Evolutionary conservation across 768 basidiomycete genomes (phyloP).

Genomic region (Boletus coccyginus): DNA sequence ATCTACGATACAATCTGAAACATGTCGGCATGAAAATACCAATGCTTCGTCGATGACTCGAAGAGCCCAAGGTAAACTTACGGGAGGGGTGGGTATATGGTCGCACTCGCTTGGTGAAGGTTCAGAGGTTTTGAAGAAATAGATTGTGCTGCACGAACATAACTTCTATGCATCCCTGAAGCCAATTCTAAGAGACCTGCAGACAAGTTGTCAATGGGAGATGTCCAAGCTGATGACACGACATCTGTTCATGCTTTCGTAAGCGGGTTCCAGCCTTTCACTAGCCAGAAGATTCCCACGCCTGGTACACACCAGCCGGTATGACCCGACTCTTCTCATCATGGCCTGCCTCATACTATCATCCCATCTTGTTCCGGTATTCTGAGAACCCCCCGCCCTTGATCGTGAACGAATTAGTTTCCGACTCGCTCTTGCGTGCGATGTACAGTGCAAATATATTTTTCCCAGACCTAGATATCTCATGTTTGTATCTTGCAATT

Average conservation of each 20-base stretch:
- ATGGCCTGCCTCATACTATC: too few relatives aligned
- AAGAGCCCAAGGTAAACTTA: conserved; percentile 34
- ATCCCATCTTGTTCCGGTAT: not conserved
- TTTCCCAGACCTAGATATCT: not conserved
- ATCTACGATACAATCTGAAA: conserved; percentile 71
- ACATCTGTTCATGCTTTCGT: conserved; percentile 4
- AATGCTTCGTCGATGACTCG: not conserved
- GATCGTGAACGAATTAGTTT: not conserved
- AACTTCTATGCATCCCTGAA: conserved; percentile 19
- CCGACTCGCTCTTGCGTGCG: not conserved
- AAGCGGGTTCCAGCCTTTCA: too few relatives aligned
- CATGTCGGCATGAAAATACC: not conserved
- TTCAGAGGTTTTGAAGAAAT: conserved; percentile 56
- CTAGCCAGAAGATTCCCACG: too few relatives aligned
- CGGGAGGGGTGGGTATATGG: conserved; percentile 83
- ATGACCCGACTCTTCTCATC: too few relatives aligned
- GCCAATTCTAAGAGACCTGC: not conserved
- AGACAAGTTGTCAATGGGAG: too few relatives aligned
- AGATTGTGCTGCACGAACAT: conserved; percentile 35
- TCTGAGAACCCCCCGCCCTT: not conserved
- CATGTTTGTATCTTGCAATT: not conserved
- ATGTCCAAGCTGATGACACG: too few relatives aligned
- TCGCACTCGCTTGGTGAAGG: conserved; percentile 58
- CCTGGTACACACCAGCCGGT: too few relatives aligned
- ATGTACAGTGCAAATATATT: not conserved